These are phyloP conservation scores for Microsporum ferrugineum DNA, from an alignment of 2,329 filamentous ascomycete species.

Conservation along the genomic window DNA sequence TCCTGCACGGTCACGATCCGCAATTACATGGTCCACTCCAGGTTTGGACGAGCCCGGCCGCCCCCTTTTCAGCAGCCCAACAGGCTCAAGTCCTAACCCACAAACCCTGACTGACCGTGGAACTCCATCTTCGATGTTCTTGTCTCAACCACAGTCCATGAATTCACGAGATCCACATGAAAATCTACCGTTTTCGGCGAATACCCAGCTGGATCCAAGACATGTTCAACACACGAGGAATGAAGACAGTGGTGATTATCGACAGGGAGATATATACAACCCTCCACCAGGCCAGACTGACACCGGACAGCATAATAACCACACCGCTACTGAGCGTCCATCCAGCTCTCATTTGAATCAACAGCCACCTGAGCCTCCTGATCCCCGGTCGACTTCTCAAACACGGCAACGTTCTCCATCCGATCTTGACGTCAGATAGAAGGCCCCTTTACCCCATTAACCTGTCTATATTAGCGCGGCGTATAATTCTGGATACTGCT, in stretches of 20 bases:
- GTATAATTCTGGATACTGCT: not conserved
- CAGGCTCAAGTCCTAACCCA: not conserved
- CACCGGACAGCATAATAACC: not conserved
- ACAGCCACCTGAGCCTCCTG: not conserved
- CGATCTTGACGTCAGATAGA: not conserved
- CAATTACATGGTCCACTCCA: constrained; percentile 44
- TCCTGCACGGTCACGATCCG: constrained; percentile 43
- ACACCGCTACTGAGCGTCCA: not conserved
- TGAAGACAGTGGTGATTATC: not conserved
- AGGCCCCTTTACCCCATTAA: not conserved
- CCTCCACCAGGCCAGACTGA: not conserved
- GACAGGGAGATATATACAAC: not conserved
- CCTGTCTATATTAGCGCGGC: not conserved
- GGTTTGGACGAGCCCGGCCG: constrained; percentile 2
- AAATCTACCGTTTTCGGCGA: not conserved
- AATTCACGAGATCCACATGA: not conserved
- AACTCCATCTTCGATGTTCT: not conserved
- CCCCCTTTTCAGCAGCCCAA: not conserved
- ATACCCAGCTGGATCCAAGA: not conserved
- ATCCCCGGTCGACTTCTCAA: not conserved
- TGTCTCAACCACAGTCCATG: not conserved
- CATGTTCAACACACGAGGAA: not conserved
- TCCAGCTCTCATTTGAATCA: not conserved
- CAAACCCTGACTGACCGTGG: not conserved
- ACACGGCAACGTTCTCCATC: not conserved